phyloP scores from a whole-genome alignment of 345 rosid species.

The Syzygium oleosum region DNA sequence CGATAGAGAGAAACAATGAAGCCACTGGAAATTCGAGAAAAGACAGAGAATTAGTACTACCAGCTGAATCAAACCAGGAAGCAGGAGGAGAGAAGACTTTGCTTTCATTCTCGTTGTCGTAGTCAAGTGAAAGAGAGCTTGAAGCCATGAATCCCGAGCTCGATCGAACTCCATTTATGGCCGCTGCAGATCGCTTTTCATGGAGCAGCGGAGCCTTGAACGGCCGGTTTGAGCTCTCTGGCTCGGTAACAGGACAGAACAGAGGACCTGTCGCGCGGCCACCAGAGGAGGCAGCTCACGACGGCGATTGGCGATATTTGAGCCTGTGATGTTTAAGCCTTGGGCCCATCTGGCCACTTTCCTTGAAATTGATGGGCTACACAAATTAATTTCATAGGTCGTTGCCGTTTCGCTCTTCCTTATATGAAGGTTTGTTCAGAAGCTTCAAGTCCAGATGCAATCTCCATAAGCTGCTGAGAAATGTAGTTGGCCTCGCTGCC shows the following conservation, averaged over 20 bases:
- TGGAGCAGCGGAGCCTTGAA: background rate
- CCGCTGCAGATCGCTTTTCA: background rate
- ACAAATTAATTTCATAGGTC: background rate
- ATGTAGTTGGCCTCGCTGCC: background rate
- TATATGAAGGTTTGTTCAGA: constrained; percentile 3
- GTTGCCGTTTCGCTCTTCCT: background rate
- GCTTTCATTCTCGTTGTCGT: background rate
- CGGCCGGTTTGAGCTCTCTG: background rate
- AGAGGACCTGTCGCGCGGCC: background rate
- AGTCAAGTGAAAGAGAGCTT: background rate
- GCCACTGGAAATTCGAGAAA: background rate
- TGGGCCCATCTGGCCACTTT: background rate
- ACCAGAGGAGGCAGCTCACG: background rate
- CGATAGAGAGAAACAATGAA: too few relatives aligned
- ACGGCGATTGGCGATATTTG: background rate
- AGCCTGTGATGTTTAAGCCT: background rate
- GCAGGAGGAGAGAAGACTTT: background rate
- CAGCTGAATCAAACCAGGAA: background rate
- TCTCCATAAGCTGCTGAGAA: constrained; percentile 7
- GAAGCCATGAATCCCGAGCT: background rate
- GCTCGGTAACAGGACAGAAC: background rate
- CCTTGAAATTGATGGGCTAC: background rate
- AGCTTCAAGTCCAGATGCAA: constrained; percentile 8
- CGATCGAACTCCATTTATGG: background rate
- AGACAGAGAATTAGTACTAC: background rate